These are phyloP conservation scores for Aphanocladium album DNA, from an alignment of 2,329 filamentous ascomycete genomes.

Conservation along the genomic window DNA sequence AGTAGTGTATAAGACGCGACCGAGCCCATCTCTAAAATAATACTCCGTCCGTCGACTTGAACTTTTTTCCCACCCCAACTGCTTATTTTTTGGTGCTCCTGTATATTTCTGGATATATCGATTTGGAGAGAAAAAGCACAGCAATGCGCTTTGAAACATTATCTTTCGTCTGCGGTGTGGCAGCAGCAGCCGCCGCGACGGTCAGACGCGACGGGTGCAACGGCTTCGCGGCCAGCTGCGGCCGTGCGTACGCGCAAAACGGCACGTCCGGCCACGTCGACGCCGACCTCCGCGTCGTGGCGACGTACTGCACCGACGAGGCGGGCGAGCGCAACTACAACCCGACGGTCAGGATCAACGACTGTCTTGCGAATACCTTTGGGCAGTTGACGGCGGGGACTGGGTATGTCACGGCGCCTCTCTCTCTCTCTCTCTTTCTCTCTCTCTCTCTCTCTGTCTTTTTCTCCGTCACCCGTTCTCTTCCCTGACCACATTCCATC, in stretches of 20 bases:
- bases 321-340: constrained; percentile 4
- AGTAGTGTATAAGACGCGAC: neutral
- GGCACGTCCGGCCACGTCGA: constrained; percentile 1
- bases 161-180: too few relatives aligned
- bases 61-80: neutral
- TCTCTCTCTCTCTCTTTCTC: too few relatives aligned
- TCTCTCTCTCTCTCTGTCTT: neutral
- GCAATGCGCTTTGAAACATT: neutral
- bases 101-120: too few relatives aligned
- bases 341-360: neutral
- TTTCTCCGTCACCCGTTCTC: neutral
- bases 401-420: too few relatives aligned
- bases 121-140: too few relatives aligned
- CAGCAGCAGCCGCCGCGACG: neutral
- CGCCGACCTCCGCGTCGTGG: neutral
- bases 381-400: constrained; percentile 1
- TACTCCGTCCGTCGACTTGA: too few relatives aligned
- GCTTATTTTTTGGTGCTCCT: too few relatives aligned
- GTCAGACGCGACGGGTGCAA: neutral
- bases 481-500: too few relatives aligned
- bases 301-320: constrained; percentile 6
- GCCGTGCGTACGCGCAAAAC: neutral
- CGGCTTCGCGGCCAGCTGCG: constrained; percentile 1
- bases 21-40: neutral
- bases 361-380: neutral